Base-by-base conservation (phyloP, 345 rosid species). In the Syzygium aqueum region DNA sequence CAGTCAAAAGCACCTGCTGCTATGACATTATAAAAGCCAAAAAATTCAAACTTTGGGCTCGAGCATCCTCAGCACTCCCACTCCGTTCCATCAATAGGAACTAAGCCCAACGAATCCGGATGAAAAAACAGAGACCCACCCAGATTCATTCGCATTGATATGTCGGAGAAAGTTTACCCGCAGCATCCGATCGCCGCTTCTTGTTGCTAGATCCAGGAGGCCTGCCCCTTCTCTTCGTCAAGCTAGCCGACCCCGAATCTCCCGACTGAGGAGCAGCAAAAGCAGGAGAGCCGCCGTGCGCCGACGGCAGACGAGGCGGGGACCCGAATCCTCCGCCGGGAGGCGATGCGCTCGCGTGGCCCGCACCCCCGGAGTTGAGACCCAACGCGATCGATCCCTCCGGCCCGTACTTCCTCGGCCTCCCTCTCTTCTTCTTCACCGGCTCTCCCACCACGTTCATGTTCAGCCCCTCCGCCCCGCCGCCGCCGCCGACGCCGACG, bases 131-230 rank as follows among this genome's bases (percentile, higher is more conserved):
- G n/a, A 78, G n/a, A 43, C 15, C n/a, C n/a, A 7, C 51, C 15
- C 51, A 40, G 8, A 78, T 19, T 78, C 46, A 50, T 78, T 50
- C 51, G 22, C 51, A 37, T 27, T 40, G 59, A 30, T 17, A 51
- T 11, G 59, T 51, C 46, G 46, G 49, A 33, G 80, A 73, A 73
- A 84, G 53, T 87, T 87, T 91, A 97, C 98, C 99, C 77, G 93
- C 85, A 80, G 95, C 93, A 80, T 93, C 90, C 84, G 90, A 85
- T 63, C 84, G 92, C 78, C 88, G 94, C 90, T 94, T 95, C 89
- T 93, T 97, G 89, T 88, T 86, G 77, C 43, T 82, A n/a, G 98
- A 95, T 52, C 99, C 98, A 84, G 93, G 98, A 43, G 99, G 99
- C 88, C 99, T 93, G 52, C 99, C 99, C 89, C 97, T 92, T 61